Base-by-base conservation (phyloP, 805 yeast genomes). In the Wickerhamiella australiensis region DNA sequence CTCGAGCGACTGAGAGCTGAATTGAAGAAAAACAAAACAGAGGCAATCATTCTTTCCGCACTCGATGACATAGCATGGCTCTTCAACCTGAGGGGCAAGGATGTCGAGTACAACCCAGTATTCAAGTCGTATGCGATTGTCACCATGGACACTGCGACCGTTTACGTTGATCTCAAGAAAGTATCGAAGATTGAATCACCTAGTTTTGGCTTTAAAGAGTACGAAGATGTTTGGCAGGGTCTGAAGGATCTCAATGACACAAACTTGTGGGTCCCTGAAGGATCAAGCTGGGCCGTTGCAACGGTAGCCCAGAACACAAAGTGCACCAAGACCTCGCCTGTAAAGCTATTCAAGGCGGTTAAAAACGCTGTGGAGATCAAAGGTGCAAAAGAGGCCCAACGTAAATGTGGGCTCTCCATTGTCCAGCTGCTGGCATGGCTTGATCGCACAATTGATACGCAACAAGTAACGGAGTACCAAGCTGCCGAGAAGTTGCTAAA, bases 21-120 rank as follows among this genome's bases (percentile, higher is more conserved):
- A 6, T 52, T 69, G 44, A 53, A 50, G 15, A 46, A 57, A 50
- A 64, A 45, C 52, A 63, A 36, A 52, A 61, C 42, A 52, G 61
- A 27, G 60, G 74, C 77, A 1, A 69, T 85, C 42, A 68, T 87
- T 12, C 69, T 85, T 2, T 71, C 79, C n/a, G 79, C 87, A 1
- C 66, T 88, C 47, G 96, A 90, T 67, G 95, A 88, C 57, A 77
- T 87, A 54, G 92, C 95, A 6, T 88, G 96, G 96, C 66, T 87
- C 40, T 74, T 87, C 61, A 90, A 90, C 61, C 67, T 90, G 50
- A 77, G 98, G 55, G 85, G 88, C 4, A 75, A 73, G 20, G 97
- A 90, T 62, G 80, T 90, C 52, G 80, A 80, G 3, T 90, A 74
- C 61, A 81, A 82, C 59, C 96, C 97, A 0, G 90, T 87, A 1